Conservation (phyloP, 192 early-diverging fungal species). For the Chytriomyces sp. region DNA sequence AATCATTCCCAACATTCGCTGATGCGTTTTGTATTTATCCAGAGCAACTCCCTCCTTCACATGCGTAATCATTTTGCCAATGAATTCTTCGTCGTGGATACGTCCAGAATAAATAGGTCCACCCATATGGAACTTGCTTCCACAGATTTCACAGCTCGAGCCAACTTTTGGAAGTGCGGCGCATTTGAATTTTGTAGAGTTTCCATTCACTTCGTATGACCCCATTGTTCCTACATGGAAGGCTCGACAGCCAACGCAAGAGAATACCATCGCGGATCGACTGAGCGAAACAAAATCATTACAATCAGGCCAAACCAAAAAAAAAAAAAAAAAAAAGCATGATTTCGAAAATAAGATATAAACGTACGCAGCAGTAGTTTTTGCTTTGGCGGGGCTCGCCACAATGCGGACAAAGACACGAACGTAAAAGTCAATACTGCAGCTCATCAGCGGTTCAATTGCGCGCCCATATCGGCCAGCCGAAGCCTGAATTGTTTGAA, state of each 20-base stretch:
- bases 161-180: conserved; percentile 63
- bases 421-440: conserved; percentile 98
- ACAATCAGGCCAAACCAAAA: not conserved
- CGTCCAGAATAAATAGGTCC: conserved; percentile 90
- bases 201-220: conserved; percentile 8
- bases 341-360: not conserved
- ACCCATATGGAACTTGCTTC: conserved; percentile 74
- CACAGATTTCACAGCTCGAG: conserved; percentile 75
- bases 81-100: conserved; percentile 85
- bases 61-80: conserved; percentile 77
- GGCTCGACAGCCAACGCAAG: conserved; percentile 82
- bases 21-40: conserved; percentile 75
- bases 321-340: too few species aligned
- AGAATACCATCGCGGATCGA: conserved; percentile 82
- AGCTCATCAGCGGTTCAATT: conserved; percentile 87
- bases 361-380: conserved; percentile 72
- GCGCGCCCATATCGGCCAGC: conserved; percentile 83
- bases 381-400: conserved; percentile 72
- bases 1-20: conserved; percentile 95
- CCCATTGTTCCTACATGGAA: conserved; percentile 36
- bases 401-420: conserved; percentile 93
- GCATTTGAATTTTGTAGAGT: conserved; percentile 62
- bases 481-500: conserved; percentile 81
- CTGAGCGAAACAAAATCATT: conserved; percentile 47
- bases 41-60: conserved; percentile 61